Evolutionary conservation across 495 filamentous ascomycete genomes (phyloP), one percentile per base, ranked within the genome.

Genomic region (Rostrohypoxylon terebratum): DNA sequence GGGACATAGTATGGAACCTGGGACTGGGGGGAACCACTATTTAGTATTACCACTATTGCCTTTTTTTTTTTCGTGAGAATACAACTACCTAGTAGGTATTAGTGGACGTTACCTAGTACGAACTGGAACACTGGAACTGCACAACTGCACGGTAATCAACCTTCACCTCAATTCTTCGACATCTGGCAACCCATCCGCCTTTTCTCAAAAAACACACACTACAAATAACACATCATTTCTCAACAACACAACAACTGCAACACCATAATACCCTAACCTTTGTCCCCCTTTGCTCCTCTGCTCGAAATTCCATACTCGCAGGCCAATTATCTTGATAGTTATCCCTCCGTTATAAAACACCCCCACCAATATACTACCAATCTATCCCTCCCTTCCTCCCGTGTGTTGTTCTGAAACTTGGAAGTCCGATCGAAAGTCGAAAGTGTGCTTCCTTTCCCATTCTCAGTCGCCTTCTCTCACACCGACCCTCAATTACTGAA

Each of bases 401-500:
- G 54, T 59, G 25, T 65, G 54, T 36, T 44, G 10, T 63, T 55
- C 71, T 63, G 50, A 69, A 66, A 48, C 55, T 40, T 28, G 58
- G 20, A 65, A 58, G 38, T 44, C 58, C 63, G 48, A 61, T 62
- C 53, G 61, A 54, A 28, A 73, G 40, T 62, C 53, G 61, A 54
- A 28, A 73, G 40, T 55, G 54, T 59, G 53, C 53, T 69, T 38
- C 57, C 65, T 59, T 61, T 31, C 50, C 38, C 51, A 23, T 36
- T 42, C 38, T 42, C 38, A 40, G 38, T 62, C 57, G 61, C 60
- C 47, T 60, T 58, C 54, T 33, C 57, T 69, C 28, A 58, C 62
- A 36, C 28, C 65, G 48, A 54, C 54, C 23, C 16, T 59, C 71
- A 60, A 73, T 62, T 73, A 66, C 71, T 73, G 47, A 66, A 73